Evolutionary conservation across 192 early-diverging fungal species (phyloP), one percentile per base, ranked within the genome.

Genomic region (Geranomyces variabilis): DNA sequence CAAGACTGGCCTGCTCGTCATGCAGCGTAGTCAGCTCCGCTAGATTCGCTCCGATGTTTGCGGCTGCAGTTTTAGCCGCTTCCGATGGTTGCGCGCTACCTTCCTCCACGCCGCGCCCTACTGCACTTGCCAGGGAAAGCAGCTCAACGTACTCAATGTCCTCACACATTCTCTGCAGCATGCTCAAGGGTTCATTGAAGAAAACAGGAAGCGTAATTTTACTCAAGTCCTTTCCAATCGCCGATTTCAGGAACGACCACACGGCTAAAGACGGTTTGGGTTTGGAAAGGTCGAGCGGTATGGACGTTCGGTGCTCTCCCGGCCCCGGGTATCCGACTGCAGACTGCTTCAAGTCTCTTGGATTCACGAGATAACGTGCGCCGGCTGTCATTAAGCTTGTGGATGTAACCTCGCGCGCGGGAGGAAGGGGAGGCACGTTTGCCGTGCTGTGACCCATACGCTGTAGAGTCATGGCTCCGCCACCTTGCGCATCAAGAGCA

Each of bases 241-340:
- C 90, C 51, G 88, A 90, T 79, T 92, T 94, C 34, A 96, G 81
- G 65, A 96, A 88, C n/a, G 89, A 86, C 93, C 94, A 95, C 70
- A 94, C 77, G 19, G 86, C 86, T 33, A 94, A 84, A 28, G 85
- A 81, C n/a, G 93, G 93, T 62, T 80, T 83, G 0, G 81, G 81
- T 48, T 69, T 62, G 3, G 65, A 29, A 8, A 72, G 76, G 60
- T 83, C 81, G 31, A 83, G 62, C 15, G 81, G 81, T 1, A 83
- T 29, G 0, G 44, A 5, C 24, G 51, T 73, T 12, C 75, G 69
- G 53, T 33, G 28, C 21, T 43, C 49, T 6, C 19, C 29, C 41
- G 29, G 9, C 21, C 53, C 33, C 3, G 57, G 55, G 48, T 70
- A 63, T 0, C 69, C 74, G 30, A 14, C 13, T 2, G 28, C 21